These are phyloP conservation scores for Suillus decipiens DNA, from an alignment of 768 basidiomycete species.

Conservation along the genomic window DNA sequence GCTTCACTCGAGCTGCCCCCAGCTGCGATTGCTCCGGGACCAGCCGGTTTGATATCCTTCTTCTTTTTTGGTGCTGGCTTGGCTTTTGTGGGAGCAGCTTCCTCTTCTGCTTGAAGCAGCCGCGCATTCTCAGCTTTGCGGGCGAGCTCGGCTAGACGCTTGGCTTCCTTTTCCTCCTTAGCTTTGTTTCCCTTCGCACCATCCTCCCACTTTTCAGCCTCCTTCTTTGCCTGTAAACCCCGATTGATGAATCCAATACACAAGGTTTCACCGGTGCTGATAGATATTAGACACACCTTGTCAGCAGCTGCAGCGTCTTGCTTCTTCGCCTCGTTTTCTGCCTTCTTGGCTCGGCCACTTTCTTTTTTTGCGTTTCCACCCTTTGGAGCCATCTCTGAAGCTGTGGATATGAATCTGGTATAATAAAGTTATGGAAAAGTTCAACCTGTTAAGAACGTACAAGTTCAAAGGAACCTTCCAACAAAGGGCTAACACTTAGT, in stretches of 20 bases:
- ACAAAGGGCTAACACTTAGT: slow-evolving; percentile 11
- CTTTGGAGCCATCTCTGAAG: slow-evolving; percentile 73
- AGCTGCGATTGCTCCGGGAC: slow-evolving; percentile 84
- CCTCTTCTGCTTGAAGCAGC: slow-evolving; percentile 81
- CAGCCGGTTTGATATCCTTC: slow-evolving; percentile 67
- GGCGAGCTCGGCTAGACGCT: slow-evolving; percentile 76
- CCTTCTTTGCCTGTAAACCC: slow-evolving; percentile 64
- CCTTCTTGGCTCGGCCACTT: slow-evolving; percentile 85
- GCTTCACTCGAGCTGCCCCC: slow-evolving; percentile 45
- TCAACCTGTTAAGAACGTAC: slow-evolving; percentile 4
- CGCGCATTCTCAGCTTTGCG: slow-evolving; percentile 87
- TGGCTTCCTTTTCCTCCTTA: slow-evolving; percentile 77
- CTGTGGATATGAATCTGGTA: background rate
- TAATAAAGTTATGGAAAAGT: background rate
- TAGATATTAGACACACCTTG: slow-evolving; percentile 52
- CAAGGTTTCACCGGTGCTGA: slow-evolving; percentile 3
- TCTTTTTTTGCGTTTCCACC: slow-evolving; percentile 93
- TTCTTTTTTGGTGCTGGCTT: slow-evolving; percentile 70
- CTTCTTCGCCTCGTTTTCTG: slow-evolving; percentile 87
- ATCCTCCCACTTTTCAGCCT: slow-evolving; percentile 67
- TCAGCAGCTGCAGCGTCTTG: slow-evolving; percentile 59
- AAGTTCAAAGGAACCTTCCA: background rate
- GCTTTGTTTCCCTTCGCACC: slow-evolving; percentile 66
- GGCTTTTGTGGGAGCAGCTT: slow-evolving; percentile 59
- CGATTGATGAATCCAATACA: slow-evolving; percentile 10